Percentiles rank a stretch among this genome's conserved stretches.
Conservation (phyloP, 331 rosid species). For the Prunus yedoensis region DNA sequence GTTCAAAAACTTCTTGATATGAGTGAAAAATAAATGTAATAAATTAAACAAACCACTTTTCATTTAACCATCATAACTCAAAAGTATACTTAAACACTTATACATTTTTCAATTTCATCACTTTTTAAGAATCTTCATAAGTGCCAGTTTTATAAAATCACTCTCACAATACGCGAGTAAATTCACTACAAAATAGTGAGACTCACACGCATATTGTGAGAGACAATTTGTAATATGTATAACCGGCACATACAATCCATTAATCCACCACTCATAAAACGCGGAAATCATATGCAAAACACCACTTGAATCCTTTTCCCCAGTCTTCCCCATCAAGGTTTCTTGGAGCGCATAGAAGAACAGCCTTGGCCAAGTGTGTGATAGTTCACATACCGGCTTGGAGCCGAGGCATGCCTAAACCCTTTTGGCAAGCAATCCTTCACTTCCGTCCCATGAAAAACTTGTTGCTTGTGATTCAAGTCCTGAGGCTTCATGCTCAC, state of each 20-base stretch:
- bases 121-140: background rate
- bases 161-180: background rate
- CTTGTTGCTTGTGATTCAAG: slow-evolving; percentile 31
- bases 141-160: background rate
- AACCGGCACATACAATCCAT: background rate
- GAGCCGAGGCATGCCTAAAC: slow-evolving; percentile 73
- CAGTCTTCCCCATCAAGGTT: slow-evolving; percentile 37
- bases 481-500: slow-evolving; percentile 42
- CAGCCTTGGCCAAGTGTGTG: slow-evolving; percentile 55
- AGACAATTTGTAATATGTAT: background rate
- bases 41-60: background rate
- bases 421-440: slow-evolving; percentile 88
- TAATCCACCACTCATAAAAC: background rate
- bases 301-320: background rate
- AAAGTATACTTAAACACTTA: background rate
- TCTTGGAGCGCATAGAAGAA: slow-evolving; percentile 29
- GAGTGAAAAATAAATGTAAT: background rate
- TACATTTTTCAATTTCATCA: background rate
- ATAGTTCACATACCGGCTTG: slow-evolving; percentile 83
- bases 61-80: background rate
- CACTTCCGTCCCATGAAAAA: slow-evolving; percentile 47
- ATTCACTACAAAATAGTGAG: background rate
- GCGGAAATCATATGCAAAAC: slow-evolving; percentile 16
- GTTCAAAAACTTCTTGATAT: background rate
- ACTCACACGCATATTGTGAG: background rate